Evolutionary conservation across 78 protist species (phyloP).

Genomic region (slime mould (Dictyostelium discoideum)): dicty_2.7 NC_007089.4:2357001-2357500

Average conservation of each 20-base stretch:
- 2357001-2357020: not conserved
- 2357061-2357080: not conserved
- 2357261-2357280: not conserved
- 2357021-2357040: not conserved
- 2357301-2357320: not conserved
- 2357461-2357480: not conserved
- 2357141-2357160: not conserved
- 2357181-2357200: not conserved
- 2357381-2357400: constrained; percentile 13
- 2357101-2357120: not conserved
- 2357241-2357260: not conserved
- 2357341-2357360: not conserved
- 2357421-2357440: constrained; percentile 1
- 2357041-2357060: not conserved
- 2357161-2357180: not conserved
- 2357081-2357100: not conserved
- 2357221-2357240: not conserved
- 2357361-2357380: constrained; percentile 13
- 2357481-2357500: not conserved
- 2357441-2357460: constrained; percentile 8
- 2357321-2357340: not conserved
- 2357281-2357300: constrained; percentile 1
- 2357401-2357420: not conserved
- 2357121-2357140: not conserved
- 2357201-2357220: not conserved